Conservation (phyloP, 441 rosid species). For the Adansonia madagascariensis region DNA sequence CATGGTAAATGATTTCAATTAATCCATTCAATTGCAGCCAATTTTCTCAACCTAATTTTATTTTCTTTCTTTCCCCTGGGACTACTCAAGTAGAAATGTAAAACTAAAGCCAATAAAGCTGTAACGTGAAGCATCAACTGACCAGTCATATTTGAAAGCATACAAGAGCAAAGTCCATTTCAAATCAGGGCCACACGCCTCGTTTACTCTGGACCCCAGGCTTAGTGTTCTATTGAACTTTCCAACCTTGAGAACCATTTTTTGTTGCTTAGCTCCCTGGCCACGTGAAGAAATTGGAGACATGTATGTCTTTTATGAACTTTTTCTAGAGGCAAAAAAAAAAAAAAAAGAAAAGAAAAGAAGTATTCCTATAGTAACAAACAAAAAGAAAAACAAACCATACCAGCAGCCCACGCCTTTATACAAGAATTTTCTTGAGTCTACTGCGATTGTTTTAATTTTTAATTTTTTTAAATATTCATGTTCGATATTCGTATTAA, state of each 20-base stretch:
- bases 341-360: background rate
- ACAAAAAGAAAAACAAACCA: background rate
- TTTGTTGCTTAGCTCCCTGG: constrained; percentile 2
- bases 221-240: background rate
- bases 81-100: background rate
- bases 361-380: background rate
- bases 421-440: background rate
- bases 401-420: background rate
- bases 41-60: no score
- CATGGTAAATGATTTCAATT: no score
- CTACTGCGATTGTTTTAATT: background rate
- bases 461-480: no score
- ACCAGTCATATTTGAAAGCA: background rate
- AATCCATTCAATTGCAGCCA: no score
- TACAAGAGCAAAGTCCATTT: background rate
- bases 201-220: background rate
- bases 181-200: background rate
- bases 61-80: no score
- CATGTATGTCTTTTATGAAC: background rate
- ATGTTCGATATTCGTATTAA: no score
- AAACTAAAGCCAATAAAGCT: background rate
- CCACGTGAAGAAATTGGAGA: background rate
- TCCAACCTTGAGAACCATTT: background rate
- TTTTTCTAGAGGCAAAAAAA: background rate
- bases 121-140: background rate